phyloP scores from a whole-genome alignment of 148 eudicot genomes.

The Rhododendron vialii region DNA sequence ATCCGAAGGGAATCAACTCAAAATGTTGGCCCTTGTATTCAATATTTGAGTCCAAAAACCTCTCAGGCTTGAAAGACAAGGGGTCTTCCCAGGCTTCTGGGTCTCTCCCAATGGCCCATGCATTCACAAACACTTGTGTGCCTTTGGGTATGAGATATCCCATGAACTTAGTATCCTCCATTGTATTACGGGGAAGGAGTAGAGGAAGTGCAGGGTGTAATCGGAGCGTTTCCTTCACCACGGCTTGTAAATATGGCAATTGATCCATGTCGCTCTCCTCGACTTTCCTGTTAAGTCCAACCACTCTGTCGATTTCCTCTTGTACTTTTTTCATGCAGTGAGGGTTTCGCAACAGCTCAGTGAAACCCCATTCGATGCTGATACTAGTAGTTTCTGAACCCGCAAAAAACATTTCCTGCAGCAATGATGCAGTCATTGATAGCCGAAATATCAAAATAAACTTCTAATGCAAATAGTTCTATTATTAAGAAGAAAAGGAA shows the following conservation, averaged over 20 bases:
- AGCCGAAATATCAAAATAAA: neutral
- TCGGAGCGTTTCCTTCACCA: constrained; percentile 7
- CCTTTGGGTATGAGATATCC: constrained; percentile 4
- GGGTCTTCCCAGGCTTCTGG: constrained; percentile 34
- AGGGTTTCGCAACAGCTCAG: neutral
- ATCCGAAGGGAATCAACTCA: constrained; percentile 39
- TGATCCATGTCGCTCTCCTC: constrained; percentile 3
- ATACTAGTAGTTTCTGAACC: constrained; percentile 2
- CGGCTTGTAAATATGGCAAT: neutral
- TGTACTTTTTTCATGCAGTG: neutral
- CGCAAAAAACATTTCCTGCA: constrained; percentile 7
- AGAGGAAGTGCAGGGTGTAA: neutral
- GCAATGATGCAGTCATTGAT: neutral
- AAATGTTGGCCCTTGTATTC: constrained; percentile 39
- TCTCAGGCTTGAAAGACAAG: constrained; percentile 31
- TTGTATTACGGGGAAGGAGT: neutral
- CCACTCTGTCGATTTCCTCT: neutral
- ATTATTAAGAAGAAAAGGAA: too few species aligned
- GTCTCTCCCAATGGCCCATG: constrained; percentile 16
- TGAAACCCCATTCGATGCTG: constrained; percentile 7
- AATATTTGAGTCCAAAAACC: constrained; percentile 23
- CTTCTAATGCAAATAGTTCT: neutral
- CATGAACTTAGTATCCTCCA: constrained; percentile 1
- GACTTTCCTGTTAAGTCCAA: neutral
- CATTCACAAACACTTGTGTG: constrained; percentile 5